Base-by-base conservation (phyloP, 805 yeast species). In the Priceomyces fermenticarens region DNA sequence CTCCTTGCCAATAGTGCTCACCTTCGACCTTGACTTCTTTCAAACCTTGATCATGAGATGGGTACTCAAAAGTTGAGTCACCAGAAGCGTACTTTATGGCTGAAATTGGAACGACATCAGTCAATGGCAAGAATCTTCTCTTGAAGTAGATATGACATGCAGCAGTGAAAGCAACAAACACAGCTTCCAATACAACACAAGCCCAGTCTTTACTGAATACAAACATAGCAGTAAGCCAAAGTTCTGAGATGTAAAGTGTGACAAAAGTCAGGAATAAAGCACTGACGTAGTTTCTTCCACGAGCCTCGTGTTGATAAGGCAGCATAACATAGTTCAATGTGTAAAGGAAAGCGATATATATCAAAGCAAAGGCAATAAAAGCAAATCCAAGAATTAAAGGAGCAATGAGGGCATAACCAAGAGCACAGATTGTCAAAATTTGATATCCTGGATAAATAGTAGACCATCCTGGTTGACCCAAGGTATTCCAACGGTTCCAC, bases 141-240 rank as follows among this genome's bases (percentile, higher is more conserved):
- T 78, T 80, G 54, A 78, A 67, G 58, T 72, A 82, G 25, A 85
- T 44, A 55, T 85, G 91, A 25, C 75, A 65, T 14, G 63, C 58
- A 23, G 77, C 82, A 10, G 91, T 83, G 33, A 66, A 76, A n/a
- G 58, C 78, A 11, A 83, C 50, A 45, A 74, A 61, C n/a, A 80
- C 72, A 41, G 70, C 83, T 60, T 85, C 90, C 41, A 86, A 65
- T 2, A 71, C 93, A 48, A 85, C 79, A 51, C 83, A 79, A 15
- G 85, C 88, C 91, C 91, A 86, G 48, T 83, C 73, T 67, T 86
- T 83, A 34, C 80, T 77, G 80, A 84, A 80, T 30, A 85, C 84
- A 55, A 85, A 85, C 57, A 86, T 67, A 30, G 85, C 91, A 43
- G 79, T 60, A 41, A 85, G 63, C 61, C 87, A 81, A 33, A 83